These are phyloP conservation scores for Carex arenaria DNA, from an alignment of 202 grass and related monocot species.

Conservation along the genomic window DNA sequence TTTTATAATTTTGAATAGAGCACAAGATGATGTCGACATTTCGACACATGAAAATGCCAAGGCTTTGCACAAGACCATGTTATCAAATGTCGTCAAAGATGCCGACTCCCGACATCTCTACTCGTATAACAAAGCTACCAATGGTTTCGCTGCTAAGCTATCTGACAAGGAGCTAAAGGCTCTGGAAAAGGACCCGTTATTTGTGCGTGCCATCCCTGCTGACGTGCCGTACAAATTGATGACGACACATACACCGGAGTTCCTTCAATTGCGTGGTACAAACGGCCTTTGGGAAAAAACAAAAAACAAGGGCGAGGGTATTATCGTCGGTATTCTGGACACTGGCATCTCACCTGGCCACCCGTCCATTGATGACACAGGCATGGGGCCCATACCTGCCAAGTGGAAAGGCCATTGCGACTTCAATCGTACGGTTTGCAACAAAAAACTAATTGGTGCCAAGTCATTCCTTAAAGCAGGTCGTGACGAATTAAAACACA, in stretches of 20 bases:
- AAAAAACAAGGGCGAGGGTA: constrained; percentile 44
- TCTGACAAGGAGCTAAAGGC: constrained; percentile 6
- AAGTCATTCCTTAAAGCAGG: constrained; percentile 14
- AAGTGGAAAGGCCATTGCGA: constrained; percentile 56
- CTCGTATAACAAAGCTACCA: constrained; percentile 50
- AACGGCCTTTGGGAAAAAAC: constrained; percentile 24
- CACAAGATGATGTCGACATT: background rate
- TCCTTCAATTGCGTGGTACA: constrained; percentile 32
- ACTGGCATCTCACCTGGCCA: constrained; percentile 42
- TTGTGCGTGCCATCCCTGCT: constrained; percentile 37
- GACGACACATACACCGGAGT: constrained; percentile 52
- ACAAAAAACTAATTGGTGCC: constrained; percentile 63
- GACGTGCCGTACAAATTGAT: constrained; percentile 12
- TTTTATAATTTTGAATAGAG: background rate
- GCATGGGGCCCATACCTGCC: constrained; percentile 34
- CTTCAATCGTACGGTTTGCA: constrained; percentile 42
- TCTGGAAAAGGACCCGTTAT: constrained; percentile 24
- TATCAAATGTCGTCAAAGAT: background rate
- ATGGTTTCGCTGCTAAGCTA: constrained; percentile 54
- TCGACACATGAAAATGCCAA: background rate
- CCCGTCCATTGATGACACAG: constrained; percentile 17
- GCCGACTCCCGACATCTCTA: constrained; percentile 34
- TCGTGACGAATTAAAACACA: background rate
- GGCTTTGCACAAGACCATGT: constrained; percentile 1
- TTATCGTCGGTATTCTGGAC: constrained; percentile 46